Evolutionary conservation across 371 early-diverging fungal genomes (phyloP).

Genomic region (Mucor lusitanicus): DNA sequence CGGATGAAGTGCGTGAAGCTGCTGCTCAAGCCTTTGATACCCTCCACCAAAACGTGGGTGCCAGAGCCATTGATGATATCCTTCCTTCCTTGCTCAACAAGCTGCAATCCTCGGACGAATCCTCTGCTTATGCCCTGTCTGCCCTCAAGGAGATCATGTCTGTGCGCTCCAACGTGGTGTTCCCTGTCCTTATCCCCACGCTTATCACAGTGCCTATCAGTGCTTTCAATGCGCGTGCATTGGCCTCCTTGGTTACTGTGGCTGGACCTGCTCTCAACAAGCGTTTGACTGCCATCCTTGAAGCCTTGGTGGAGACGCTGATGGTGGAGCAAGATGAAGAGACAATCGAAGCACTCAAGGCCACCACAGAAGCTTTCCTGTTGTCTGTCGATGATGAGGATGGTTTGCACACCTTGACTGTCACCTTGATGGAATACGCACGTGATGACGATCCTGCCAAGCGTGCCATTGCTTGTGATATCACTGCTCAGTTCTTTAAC

Average conservation of each 20-base stretch:
- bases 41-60: constrained; percentile 87
- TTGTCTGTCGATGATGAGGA: constrained; percentile 76
- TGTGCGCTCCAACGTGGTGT: constrained; percentile 91
- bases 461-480: constrained; percentile 62
- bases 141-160: constrained; percentile 97
- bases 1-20: constrained; percentile 87
- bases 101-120: constrained; percentile 67
- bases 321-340: constrained; percentile 67
- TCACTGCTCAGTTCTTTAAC: constrained; percentile 70
- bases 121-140: constrained; percentile 79
- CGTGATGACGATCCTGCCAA: constrained; percentile 56
- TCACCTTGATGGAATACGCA: constrained; percentile 68
- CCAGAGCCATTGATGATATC: constrained; percentile 90
- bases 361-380: constrained; percentile 69
- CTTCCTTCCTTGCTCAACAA: constrained; percentile 86
- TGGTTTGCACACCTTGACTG: constrained; percentile 73
- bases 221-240: constrained; percentile 89
- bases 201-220: constrained; percentile 87
- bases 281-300: constrained; percentile 78
- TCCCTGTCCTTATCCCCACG: constrained; percentile 95
- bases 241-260: constrained; percentile 89
- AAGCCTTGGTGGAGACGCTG: constrained; percentile 78
- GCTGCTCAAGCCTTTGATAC: constrained; percentile 95
- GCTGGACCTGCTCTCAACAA: constrained; percentile 86
- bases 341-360: constrained; percentile 66